These are phyloP conservation scores for Chaetomium tenue DNA, from an alignment of 495 filamentous ascomycete genomes.

Conservation along the genomic window DNA sequence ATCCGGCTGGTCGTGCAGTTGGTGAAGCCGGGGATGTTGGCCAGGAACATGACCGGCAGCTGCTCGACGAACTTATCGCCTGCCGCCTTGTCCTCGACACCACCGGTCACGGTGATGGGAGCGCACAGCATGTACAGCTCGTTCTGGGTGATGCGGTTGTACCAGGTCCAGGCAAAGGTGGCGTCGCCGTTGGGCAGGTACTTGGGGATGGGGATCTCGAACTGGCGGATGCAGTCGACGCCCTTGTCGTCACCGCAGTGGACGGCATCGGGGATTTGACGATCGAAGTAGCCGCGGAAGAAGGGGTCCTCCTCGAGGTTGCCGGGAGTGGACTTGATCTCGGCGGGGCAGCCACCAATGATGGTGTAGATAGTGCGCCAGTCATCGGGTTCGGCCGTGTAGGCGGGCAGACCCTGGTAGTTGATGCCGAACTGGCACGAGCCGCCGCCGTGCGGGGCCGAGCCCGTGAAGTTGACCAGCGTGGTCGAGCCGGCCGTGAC, in stretches of 20 bases:
- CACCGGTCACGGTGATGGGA: not conserved
- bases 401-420: not conserved
- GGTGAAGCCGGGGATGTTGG: no score
- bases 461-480: no score
- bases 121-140: constrained; percentile 3
- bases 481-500: no score
- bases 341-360: no score
- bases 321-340: no score
- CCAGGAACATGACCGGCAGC: no score
- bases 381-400: no score
- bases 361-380: no score
- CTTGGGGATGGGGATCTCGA: not conserved
- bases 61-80: no score
- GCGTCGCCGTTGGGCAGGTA: not conserved
- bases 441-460: not conserved
- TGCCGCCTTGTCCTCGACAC: not conserved
- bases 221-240: constrained; percentile 6
- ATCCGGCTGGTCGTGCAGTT: no score
- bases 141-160: constrained; percentile 5
- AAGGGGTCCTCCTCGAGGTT: no score
- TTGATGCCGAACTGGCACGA: constrained; percentile 5
- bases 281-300: no score
- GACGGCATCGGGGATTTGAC: not conserved
- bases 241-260: not conserved
- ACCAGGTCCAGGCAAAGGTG: constrained; percentile 1